Percentiles rank a stretch among this genome's conserved stretches.
phyloP scores from a whole-genome alignment of 2,329 filamentous ascomycete species.

The Paramyrothecium roridum region DNA sequence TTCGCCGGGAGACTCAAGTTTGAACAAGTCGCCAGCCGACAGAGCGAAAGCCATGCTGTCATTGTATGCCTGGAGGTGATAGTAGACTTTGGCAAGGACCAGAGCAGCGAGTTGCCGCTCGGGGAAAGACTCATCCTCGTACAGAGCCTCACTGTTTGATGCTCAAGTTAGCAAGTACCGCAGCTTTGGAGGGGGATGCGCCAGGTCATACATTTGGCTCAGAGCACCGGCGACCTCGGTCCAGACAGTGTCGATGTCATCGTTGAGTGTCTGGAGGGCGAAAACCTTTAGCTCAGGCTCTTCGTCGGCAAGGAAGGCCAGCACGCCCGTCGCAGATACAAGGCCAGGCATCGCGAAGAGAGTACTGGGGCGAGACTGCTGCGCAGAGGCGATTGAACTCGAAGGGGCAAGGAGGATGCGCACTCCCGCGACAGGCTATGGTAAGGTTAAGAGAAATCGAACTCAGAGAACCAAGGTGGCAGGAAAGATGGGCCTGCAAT shows the following conservation, averaged over 20 bases:
- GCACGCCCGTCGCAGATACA: slow-evolving; percentile 88
- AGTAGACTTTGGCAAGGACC: slow-evolving; percentile 96
- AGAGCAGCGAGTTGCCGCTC: slow-evolving; percentile 92
- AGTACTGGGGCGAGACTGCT: slow-evolving; percentile 11
- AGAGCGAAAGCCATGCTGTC: slow-evolving; percentile 99
- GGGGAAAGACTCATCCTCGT: slow-evolving; percentile 93
- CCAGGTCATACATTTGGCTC: slow-evolving; percentile 73
- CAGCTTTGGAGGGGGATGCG: not conserved
- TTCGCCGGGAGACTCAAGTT: slow-evolving; percentile 85
- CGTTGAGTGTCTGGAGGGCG: slow-evolving; percentile 90
- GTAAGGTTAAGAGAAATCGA: not conserved
- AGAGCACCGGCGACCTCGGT: slow-evolving; percentile 92
- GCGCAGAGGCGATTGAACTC: slow-evolving; percentile 10
- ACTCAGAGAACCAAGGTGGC: not conserved
- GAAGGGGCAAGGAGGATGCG: slow-evolving; percentile 8
- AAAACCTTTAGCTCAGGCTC: slow-evolving; percentile 93
- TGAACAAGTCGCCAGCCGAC: slow-evolving; percentile 90
- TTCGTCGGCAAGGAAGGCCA: slow-evolving; percentile 93
- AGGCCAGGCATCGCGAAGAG: slow-evolving; percentile 75
- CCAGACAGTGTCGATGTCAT: slow-evolving; percentile 96
- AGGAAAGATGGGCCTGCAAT: not conserved
- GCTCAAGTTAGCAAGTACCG: slow-evolving; percentile 7
- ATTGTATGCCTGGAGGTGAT: slow-evolving; percentile 97
- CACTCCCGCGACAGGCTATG: not conserved
- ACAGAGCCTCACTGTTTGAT: slow-evolving; percentile 78